phyloP scores from a whole-genome alignment of 179 eudicot species.

The Camellia oleifera region DNA sequence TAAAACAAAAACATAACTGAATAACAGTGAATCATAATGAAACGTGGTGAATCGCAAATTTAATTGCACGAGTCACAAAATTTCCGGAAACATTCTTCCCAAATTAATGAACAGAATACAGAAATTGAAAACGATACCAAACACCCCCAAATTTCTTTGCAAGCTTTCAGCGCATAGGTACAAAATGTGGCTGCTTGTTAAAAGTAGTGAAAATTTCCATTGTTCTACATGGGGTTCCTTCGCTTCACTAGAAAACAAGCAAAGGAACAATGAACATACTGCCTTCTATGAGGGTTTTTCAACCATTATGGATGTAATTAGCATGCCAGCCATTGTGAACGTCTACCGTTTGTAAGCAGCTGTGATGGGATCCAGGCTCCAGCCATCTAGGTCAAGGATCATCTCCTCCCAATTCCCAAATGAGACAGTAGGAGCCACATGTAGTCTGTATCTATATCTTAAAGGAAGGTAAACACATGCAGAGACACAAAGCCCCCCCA shows the following conservation, averaged over 20 bases:
- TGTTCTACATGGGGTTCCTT: not conserved
- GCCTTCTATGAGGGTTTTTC: not conserved
- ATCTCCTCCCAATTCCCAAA: slow-evolving; percentile 3
- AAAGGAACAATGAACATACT: not conserved
- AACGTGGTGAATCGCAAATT: too few relatives aligned
- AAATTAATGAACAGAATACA: too few relatives aligned
- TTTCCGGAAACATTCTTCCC: too few relatives aligned
- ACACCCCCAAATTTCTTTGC: not conserved
- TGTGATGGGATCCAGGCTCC: not conserved
- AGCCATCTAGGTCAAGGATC: slow-evolving; percentile 2
- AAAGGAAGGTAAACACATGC: not conserved
- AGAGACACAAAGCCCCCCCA: not conserved
- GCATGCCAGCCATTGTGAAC: not conserved
- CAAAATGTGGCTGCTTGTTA: not conserved
- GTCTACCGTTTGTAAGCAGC: not conserved
- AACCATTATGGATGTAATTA: not conserved
- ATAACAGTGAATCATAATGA: too few relatives aligned
- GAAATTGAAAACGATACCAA: too few relatives aligned
- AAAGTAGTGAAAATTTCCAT: not conserved
- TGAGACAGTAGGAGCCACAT: not conserved
- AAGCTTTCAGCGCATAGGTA: not conserved
- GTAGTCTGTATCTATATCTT: not conserved
- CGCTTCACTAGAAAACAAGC: not conserved
- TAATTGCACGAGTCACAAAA: too few relatives aligned
- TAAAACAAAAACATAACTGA: too few relatives aligned